Evolutionary conservation across 768 basidiomycete genomes (phyloP).

Genomic region (Lentinula sp.): DNA sequence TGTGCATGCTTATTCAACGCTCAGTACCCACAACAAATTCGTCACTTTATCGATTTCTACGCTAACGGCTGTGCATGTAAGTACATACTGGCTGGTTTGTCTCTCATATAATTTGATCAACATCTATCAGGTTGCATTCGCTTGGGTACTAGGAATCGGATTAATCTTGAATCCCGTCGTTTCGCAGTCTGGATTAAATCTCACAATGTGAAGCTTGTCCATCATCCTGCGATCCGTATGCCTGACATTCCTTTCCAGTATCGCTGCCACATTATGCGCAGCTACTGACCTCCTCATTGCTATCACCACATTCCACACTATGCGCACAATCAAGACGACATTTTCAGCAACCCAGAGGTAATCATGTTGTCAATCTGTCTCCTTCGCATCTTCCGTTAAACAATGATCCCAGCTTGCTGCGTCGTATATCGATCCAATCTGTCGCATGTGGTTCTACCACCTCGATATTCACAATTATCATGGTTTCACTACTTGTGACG

Average conservation of each 20-base stretch:
- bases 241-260: background rate
- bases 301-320: background rate
- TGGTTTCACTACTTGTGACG: background rate
- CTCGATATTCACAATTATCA: background rate
- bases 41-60: background rate
- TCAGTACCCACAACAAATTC: background rate
- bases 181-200: background rate
- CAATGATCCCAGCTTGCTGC: background rate
- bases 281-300: background rate
- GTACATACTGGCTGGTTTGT: background rate
- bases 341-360: background rate
- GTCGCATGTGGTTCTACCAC: constrained; percentile 3
- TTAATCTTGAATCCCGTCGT: background rate
- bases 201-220: background rate
- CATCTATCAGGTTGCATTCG: background rate
- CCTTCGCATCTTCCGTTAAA: background rate
- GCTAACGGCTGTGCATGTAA: background rate
- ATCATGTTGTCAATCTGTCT: no score
- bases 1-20: background rate
- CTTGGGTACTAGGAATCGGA: background rate
- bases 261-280: background rate
- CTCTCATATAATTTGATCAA: background rate
- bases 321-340: background rate
- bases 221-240: background rate
- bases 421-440: background rate